A percentile compares a stretch with the other conserved stretches of the same genome.
Conservation (phyloP, 2,329 filamentous ascomycete genomes). For the Gnomoniopsis smithogilvyi region DNA sequence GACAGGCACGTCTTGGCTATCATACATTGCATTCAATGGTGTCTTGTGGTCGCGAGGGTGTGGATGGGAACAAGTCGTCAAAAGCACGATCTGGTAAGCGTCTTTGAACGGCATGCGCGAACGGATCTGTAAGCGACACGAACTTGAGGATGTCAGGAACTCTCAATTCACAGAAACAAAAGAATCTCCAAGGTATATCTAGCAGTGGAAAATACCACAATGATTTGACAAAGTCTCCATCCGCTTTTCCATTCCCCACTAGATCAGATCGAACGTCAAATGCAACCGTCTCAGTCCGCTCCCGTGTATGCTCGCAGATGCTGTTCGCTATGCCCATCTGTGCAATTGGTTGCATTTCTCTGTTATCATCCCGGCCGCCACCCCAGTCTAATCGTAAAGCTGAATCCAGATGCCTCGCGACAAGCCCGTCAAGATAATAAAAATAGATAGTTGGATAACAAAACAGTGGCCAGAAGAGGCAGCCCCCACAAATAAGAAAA, state of each 20-base stretch:
- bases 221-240: not conserved
- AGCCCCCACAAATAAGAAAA: constrained; percentile 12
- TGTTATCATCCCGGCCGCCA: not conserved
- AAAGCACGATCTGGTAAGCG: too few relatives aligned
- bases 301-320: not conserved
- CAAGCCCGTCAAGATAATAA: not conserved
- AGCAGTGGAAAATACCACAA: not conserved
- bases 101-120: too few relatives aligned
- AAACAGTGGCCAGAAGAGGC: constrained; percentile 10
- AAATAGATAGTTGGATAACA: constrained; percentile 5
- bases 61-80: too few relatives aligned
- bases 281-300: not conserved
- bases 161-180: not conserved
- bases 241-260: not conserved
- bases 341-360: not conserved
- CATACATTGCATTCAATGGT: not conserved
- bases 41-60: not conserved
- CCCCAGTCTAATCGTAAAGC: not conserved
- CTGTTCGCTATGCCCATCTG: not conserved
- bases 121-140: too few relatives aligned
- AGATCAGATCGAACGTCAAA: not conserved
- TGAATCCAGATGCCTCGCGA: not conserved
- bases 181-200: not conserved
- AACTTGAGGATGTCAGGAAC: too few relatives aligned
- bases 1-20: not conserved